Evolutionary conservation across 1,284 basidiomycete genomes (phyloP).

Genomic region (Neolentinus lepideus): DNA sequence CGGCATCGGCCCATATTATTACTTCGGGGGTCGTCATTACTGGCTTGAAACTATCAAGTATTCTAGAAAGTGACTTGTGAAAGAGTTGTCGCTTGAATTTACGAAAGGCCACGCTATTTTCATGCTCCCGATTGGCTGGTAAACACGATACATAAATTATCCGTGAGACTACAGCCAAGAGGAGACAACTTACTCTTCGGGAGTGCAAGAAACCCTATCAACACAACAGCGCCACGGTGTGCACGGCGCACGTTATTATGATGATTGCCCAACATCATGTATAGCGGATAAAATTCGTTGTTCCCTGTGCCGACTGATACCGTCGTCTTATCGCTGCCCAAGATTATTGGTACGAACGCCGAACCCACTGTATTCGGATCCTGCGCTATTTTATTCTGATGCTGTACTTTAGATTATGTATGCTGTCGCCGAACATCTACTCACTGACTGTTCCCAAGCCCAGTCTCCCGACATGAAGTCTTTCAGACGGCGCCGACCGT

Average conservation of each 20-base stretch:
- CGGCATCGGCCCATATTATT: conserved; percentile 15
- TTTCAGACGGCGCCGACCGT: conserved; percentile 4
- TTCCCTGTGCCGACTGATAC: conserved; percentile 15
- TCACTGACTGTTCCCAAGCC: conserved; percentile 17
- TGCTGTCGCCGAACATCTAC: too few species aligned
- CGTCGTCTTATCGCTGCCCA: conserved; percentile 18
- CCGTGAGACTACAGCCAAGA: not conserved
- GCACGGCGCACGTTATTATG: conserved; percentile 14
- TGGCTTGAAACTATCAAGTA: conserved; percentile 12
- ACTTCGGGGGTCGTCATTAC: conserved; percentile 16
- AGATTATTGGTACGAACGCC: conserved; percentile 16
- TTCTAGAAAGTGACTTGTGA: conserved; percentile 10
- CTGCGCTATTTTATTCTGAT: conserved; percentile 5
- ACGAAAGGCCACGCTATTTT: conserved; percentile 9
- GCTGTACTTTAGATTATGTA: not conserved
- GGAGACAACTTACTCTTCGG: conserved; percentile 14
- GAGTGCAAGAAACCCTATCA: conserved; percentile 16
- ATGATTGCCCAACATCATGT: conserved; percentile 13
- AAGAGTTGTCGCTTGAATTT: conserved; percentile 15
- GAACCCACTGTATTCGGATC: conserved; percentile 12
- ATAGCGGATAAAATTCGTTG: conserved; percentile 15
- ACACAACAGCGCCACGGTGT: conserved; percentile 13
- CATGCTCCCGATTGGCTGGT: conserved; percentile 11
- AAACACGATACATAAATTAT: not conserved
- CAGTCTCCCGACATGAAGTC: conserved; percentile 13